Evolutionary conservation across 768 basidiomycete species (phyloP).

Genomic region (Leccinum arenicola): DNA sequence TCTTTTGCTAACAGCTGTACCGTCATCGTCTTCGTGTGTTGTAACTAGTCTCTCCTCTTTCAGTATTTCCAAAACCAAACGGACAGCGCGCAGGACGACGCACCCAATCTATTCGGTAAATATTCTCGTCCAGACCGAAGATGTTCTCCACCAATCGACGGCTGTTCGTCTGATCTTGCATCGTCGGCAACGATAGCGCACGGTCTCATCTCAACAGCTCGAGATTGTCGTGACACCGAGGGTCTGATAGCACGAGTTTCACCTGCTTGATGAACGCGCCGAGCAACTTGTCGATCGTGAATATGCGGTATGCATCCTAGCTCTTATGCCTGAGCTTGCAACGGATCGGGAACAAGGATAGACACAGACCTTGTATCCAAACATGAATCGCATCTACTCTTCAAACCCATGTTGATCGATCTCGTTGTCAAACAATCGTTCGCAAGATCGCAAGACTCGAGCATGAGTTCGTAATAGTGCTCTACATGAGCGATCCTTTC

Average conservation of each 20-base stretch:
- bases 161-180: constrained; percentile 69
- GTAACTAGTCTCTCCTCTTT: constrained; percentile 43
- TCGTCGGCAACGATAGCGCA: constrained; percentile 52
- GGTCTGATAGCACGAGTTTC: constrained; percentile 64
- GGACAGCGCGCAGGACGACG: constrained; percentile 14
- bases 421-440: constrained; percentile 89
- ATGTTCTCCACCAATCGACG: constrained; percentile 67
- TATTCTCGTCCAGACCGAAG: constrained; percentile 71
- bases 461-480: constrained; percentile 78
- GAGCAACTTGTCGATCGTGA: constrained; percentile 91
- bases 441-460: constrained; percentile 91
- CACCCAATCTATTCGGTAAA: constrained; percentile 83
- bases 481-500: constrained; percentile 47
- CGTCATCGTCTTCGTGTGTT: constrained; percentile 63
- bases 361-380: constrained; percentile 64
- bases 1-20: constrained; percentile 79
- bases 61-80: background rate
- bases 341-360: background rate
- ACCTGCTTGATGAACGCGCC: constrained; percentile 89
- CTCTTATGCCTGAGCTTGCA: background rate
- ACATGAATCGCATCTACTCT: constrained; percentile 85
- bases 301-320: constrained; percentile 81
- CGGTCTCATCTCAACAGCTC: constrained; percentile 73
- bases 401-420: constrained; percentile 86
- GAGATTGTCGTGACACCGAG: constrained; percentile 68